Evolutionary conservation across 2,329 filamentous ascomycete species (phyloP).

Genomic region (Fusarium pininemorale): DNA sequence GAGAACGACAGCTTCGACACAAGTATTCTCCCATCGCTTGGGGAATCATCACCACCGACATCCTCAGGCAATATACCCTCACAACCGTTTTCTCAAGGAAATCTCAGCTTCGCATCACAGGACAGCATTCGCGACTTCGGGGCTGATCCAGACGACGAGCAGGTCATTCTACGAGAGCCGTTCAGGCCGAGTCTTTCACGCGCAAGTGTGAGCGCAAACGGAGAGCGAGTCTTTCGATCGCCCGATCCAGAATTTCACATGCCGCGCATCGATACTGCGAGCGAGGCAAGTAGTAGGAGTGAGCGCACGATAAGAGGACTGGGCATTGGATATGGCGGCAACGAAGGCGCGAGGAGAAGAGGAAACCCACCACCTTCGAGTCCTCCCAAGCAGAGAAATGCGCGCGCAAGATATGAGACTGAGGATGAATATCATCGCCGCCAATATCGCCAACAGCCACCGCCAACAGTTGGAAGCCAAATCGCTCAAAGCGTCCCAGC

Average conservation of each 20-base stretch:
- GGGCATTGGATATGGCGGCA: slow-evolving; percentile 27
- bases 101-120: slow-evolving; percentile 58
- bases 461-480: slow-evolving; percentile 41
- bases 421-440: slow-evolving; percentile 28
- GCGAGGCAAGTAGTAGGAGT: slow-evolving; percentile 47
- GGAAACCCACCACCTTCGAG: slow-evolving; percentile 29
- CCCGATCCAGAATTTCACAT: slow-evolving; percentile 64
- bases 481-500: slow-evolving; percentile 50
- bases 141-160: slow-evolving; percentile 63
- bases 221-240: slow-evolving; percentile 44
- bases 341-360: slow-evolving; percentile 44
- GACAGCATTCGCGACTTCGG: slow-evolving; percentile 66
- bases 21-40: slow-evolving; percentile 58
- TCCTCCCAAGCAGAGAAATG: slow-evolving; percentile 38
- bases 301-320: slow-evolving; percentile 47
- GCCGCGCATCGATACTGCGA: slow-evolving; percentile 57
- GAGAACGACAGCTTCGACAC: slow-evolving; percentile 70
- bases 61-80: slow-evolving; percentile 54
- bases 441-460: slow-evolving; percentile 10
- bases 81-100: slow-evolving; percentile 55
- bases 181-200: slow-evolving; percentile 63
- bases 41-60: slow-evolving; percentile 50
- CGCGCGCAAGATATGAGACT: slow-evolving; percentile 19
- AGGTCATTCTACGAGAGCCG: slow-evolving; percentile 62
- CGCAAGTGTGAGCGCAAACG: slow-evolving; percentile 42